These are phyloP conservation scores for Chenopodium album DNA, from an alignment of 148 eudicot species.

Conservation along the genomic window DNA sequence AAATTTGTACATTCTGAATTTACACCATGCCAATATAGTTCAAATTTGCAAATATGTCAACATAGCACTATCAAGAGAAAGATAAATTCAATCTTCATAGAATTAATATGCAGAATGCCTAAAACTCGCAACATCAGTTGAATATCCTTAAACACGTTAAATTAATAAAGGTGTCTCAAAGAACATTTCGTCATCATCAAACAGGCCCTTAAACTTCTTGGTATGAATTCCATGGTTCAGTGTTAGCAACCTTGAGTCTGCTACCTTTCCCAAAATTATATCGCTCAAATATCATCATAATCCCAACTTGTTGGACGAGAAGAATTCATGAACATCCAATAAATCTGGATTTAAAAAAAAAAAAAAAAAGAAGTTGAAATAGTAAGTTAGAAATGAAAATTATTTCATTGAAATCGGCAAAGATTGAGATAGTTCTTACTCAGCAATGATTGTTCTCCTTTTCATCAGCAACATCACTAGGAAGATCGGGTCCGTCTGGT, in stretches of 20 bases:
- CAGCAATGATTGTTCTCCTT: constrained; percentile 28
- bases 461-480: constrained; percentile 50
- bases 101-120: not conserved
- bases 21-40: not conserved
- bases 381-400: not conserved
- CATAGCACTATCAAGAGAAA: not conserved
- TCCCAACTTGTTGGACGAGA: not conserved
- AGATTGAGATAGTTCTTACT: not conserved
- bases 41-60: not conserved
- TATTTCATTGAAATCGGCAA: not conserved
- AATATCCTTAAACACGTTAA: not conserved
- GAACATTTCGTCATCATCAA: constrained; percentile 29
- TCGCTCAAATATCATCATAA: not conserved
- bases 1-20: not conserved
- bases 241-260: not conserved
- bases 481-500: constrained; percentile 62
- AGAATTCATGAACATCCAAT: not conserved
- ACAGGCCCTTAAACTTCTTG: not conserved
- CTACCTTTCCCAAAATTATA: not conserved
- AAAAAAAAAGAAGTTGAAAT: not conserved
- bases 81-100: not conserved
- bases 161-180: not conserved
- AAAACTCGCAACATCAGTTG: not conserved
- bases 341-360: not conserved
- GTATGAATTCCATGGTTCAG: not conserved